These are phyloP conservation scores for Colletotrichum viniferum DNA, from an alignment of 2,329 filamentous ascomycete species.

Conservation along the genomic window DNA sequence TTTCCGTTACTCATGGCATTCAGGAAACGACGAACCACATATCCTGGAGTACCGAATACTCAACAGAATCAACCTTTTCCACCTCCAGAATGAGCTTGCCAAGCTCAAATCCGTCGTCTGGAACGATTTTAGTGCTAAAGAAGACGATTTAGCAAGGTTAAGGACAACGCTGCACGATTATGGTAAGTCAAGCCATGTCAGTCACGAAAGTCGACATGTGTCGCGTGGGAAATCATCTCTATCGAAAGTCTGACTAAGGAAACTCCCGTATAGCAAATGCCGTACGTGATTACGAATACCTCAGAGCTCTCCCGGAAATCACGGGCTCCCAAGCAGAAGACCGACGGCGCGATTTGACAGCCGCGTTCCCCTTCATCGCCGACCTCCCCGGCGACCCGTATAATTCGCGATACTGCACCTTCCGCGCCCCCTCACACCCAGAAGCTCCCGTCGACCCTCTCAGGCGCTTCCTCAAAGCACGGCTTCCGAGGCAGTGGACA, in stretches of 20 bases:
- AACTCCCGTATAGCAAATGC: background rate
- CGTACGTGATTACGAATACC: background rate
- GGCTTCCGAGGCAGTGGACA: background rate
- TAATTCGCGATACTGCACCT: background rate
- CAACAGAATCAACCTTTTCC: background rate
- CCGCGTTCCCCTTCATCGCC: background rate
- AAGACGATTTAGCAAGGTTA: background rate
- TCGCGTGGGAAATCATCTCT: fast-evolving
- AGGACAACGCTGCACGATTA: background rate
- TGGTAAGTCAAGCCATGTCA: background rate
- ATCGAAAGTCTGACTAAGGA: too few relatives aligned
- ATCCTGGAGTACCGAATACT: background rate
- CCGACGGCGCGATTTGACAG: background rate
- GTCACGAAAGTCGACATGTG: background rate
- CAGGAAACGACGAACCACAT: background rate
- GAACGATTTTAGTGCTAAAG: background rate
- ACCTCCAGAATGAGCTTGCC: background rate
- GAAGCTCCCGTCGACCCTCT: background rate
- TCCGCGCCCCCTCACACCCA: background rate
- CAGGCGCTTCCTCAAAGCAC: background rate
- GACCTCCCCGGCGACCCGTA: background rate
- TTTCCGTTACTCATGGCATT: background rate
- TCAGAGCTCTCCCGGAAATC: background rate
- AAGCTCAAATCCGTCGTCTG: background rate
- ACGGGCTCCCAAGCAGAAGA: background rate